Evolutionary conservation across 345 rosid genomes (phyloP), one percentile per base, ranked within the genome.

Genomic region (Eutrema yunnanense): DNA sequence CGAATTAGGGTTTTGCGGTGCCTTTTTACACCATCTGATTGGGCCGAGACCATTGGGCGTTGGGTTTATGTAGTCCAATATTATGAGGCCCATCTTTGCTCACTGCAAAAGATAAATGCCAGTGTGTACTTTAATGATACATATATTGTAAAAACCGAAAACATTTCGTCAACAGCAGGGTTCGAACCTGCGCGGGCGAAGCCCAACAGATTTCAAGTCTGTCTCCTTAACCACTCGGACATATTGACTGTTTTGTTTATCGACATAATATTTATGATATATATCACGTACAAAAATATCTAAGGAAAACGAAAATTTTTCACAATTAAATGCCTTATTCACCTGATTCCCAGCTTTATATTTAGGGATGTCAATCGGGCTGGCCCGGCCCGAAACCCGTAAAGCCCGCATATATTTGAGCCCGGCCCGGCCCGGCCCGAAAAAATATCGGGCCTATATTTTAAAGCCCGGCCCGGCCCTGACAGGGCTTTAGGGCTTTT

Each of bases 211-310:
- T 90, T 88, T 91, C 92, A 86, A 86, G 92, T 89, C 92, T 88
- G 86, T 86, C 96, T 91, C 95, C 95, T 91, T 94, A 86, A 91
- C 92, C 96, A 88, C 95, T 91, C 95, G 89, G 95, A 91, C 96
- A 90, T 94, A 91, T 89, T 87, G 95, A 65, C 70, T 34, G 0
- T 4, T 33, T 34, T 33, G 27, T 41, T 3, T 0, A 10, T 0
- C 1, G 0, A 1, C 1, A 1, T 0, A 34, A 34, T 34, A 33
- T 33, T 33, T 34, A 5, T 32, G 1, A 34, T 5, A 5, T 34
- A 34, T 34, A 34, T 2, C 26, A 22, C 1, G 0, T 22, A 22
- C 26, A 1, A 1, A 1, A 0, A 22, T 22, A 22, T 22, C 13
- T 58, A 6, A 10, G 9, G 11, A 1, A 3, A 41, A 22, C 6